These are phyloP conservation scores for Didymella sp. DNA, from an alignment of 2,329 filamentous ascomycete genomes.

Conservation along the genomic window DNA sequence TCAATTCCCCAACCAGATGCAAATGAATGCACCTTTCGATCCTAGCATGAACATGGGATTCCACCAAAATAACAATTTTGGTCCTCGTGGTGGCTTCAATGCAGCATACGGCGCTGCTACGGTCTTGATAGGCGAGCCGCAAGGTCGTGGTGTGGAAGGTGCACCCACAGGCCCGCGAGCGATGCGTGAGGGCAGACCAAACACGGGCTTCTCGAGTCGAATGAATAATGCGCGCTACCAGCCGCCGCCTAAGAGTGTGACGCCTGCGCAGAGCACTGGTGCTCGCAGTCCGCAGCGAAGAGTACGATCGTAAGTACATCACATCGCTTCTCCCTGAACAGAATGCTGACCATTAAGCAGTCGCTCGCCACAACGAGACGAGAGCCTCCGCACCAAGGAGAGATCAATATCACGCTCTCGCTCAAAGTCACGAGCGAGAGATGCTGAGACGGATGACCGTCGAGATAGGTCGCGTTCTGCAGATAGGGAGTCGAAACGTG, in stretches of 20 bases:
- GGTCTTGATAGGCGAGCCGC: slow-evolving; percentile 47
- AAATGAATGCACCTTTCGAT: slow-evolving; percentile 50
- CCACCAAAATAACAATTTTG: slow-evolving; percentile 48
- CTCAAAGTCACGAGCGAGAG: slow-evolving; percentile 43
- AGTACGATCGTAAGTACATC: slow-evolving; percentile 40
- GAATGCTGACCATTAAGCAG: slow-evolving; percentile 25
- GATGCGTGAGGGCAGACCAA: slow-evolving; percentile 87
- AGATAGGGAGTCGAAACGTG: slow-evolving; percentile 57
- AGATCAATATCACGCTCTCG: slow-evolving; percentile 53
- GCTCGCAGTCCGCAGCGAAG: slow-evolving; percentile 37
- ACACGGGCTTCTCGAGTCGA: slow-evolving; percentile 75
- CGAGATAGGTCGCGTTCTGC: slow-evolving; percentile 36
- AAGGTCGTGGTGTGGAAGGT: slow-evolving; percentile 66
- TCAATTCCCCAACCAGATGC: slow-evolving; percentile 63
- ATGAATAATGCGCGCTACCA: slow-evolving; percentile 49
- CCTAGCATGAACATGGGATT: slow-evolving; percentile 50
- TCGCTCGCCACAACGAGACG: slow-evolving; percentile 45
- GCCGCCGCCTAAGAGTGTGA: slow-evolving; percentile 30
- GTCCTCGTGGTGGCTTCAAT: slow-evolving; percentile 56
- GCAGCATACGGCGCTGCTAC: slow-evolving; percentile 48
- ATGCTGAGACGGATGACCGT: slow-evolving; percentile 25
- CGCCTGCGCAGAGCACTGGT: slow-evolving; percentile 29
- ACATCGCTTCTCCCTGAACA: background rate
- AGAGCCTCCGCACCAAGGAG: slow-evolving; percentile 43
- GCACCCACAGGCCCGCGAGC: slow-evolving; percentile 94